Base-by-base conservation (phyloP, 805 yeast genomes). In the Metschnikowia continentalis region DNA sequence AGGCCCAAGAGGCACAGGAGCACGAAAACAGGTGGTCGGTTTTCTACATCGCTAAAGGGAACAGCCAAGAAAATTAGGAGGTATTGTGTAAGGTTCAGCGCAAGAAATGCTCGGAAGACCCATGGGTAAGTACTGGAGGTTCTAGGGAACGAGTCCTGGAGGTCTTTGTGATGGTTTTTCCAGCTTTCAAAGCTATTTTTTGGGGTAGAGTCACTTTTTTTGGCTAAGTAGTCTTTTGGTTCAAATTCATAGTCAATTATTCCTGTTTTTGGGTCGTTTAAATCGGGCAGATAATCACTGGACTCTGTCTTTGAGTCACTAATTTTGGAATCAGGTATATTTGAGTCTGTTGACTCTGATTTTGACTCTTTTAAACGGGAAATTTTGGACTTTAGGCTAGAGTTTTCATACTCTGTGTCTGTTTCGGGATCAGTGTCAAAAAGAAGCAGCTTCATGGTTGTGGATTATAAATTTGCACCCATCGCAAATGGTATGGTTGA, bases 1-100 rank as follows among this genome's bases (percentile, higher is more conserved):
- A 59, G 59, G 19, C 54, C 46, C 37, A 56, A 47, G 14, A 64
- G 57, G 26, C 54, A 48, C 47, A 52, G 45, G 6, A 65, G 48
- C 8, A 69, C 52, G 7, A 61, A 51, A 1, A 67, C 50, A 1
- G 61, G 30, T 0, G 76, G 76, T 10, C 76, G 54, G 42, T 68
- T 61, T 32, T 62, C 65, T 2, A 72, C 65, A 15, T 60, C 60
- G 17, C 69, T 72, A 47, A 68, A 68, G 1, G 76, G 75, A 13
- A 69, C 67, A 11, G 63, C 61, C 11, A 62, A 58, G 51, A 62
- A 71, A 10, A 65, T 55, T 14, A 60, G 46, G 19, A 69, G 50
- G 50, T 72, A 71, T 51, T 71, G 72, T 4, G 49, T 32, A 23
- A 70, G 50, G 23, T 71, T 55, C 32, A 59, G 42, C 1, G 55